Evolutionary conservation across 2,329 filamentous ascomycete genomes (phyloP).

Genomic region (Aureobasidium subglaciale): DNA sequence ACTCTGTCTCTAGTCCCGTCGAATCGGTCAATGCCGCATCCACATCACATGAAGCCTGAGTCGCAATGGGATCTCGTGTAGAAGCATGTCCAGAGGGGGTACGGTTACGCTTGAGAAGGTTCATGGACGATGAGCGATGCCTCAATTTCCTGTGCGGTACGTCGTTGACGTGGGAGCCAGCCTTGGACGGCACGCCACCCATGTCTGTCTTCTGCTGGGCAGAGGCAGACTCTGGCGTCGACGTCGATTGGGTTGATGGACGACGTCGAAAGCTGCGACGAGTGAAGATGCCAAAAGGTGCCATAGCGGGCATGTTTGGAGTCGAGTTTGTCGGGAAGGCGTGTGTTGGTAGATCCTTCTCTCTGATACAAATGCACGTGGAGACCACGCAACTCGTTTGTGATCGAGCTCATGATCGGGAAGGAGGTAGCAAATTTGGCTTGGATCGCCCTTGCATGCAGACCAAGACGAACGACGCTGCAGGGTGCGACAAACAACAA

Average conservation of each 20-base stretch:
- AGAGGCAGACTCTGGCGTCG: neutral
- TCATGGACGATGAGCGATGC: slow-evolving; percentile 1
- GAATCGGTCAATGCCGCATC: neutral
- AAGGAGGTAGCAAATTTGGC: slow-evolving; percentile 3
- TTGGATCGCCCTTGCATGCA: slow-evolving; percentile 10
- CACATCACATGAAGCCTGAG: neutral
- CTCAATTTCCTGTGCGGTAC: slow-evolving; percentile 9
- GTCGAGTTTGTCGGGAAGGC: neutral
- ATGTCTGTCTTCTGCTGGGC: slow-evolving; percentile 4
- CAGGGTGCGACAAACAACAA: neutral
- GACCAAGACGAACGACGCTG: neutral
- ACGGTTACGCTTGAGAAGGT: slow-evolving; percentile 10
- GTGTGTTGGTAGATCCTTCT: slow-evolving; percentile 5
- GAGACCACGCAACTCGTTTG: slow-evolving; percentile 11
- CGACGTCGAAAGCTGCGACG: slow-evolving; percentile 13
- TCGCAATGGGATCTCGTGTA: neutral
- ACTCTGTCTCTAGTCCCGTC: slow-evolving; percentile 2
- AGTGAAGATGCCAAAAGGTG: slow-evolving; percentile 6
- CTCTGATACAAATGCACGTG: neutral
- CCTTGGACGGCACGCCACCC: slow-evolving; percentile 8
- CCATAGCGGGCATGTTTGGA: neutral
- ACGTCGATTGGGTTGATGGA: neutral
- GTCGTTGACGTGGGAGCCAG: neutral
- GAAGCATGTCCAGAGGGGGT: neutral
- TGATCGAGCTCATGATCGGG: slow-evolving; percentile 6